A percentile compares a stretch with the other conserved stretches of the same genome.
phyloP scores from a whole-genome alignment of 2,329 filamentous ascomycete genomes.

The Nothophoma quercina region DNA sequence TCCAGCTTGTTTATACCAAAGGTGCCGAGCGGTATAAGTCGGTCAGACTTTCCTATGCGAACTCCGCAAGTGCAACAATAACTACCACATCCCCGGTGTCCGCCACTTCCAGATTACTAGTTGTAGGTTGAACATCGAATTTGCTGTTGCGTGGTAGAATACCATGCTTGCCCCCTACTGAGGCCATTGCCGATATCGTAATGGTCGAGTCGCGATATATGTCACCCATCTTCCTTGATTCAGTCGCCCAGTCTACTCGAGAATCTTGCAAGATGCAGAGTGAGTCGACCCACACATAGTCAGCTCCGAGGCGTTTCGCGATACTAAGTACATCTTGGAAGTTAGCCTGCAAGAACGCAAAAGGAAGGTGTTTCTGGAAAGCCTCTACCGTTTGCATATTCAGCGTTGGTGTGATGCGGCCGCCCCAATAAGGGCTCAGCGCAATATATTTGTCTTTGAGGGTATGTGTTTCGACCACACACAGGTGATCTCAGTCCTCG shows the following conservation, averaged over 20 bases:
- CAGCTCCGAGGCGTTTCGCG: not conserved
- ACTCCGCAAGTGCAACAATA: not conserved
- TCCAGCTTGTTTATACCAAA: too few relatives aligned
- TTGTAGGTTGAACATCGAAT: too few relatives aligned
- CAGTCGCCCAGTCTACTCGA: not conserved
- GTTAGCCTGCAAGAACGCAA: not conserved
- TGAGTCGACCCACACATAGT: not conserved
- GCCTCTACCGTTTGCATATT: not conserved
- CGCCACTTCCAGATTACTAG: too few relatives aligned
- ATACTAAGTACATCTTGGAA: not conserved
- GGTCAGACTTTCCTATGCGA: not conserved
- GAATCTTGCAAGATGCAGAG: not conserved
- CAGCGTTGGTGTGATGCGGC: not conserved
- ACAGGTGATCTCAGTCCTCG: not conserved
- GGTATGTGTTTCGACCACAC: not conserved
- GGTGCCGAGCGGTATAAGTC: too few relatives aligned
- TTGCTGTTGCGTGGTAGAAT: not conserved
- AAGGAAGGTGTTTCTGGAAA: not conserved
- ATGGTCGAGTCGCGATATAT: not conserved
- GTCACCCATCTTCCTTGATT: not conserved
- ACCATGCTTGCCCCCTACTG: not conserved
- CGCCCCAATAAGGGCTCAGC: not conserved
- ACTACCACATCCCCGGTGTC: too few relatives aligned
- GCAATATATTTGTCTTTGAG: not conserved
- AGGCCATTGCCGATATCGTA: not conserved